Conservation (phyloP, 148 eudicot species). For the Pouteria glomerata region DNA sequence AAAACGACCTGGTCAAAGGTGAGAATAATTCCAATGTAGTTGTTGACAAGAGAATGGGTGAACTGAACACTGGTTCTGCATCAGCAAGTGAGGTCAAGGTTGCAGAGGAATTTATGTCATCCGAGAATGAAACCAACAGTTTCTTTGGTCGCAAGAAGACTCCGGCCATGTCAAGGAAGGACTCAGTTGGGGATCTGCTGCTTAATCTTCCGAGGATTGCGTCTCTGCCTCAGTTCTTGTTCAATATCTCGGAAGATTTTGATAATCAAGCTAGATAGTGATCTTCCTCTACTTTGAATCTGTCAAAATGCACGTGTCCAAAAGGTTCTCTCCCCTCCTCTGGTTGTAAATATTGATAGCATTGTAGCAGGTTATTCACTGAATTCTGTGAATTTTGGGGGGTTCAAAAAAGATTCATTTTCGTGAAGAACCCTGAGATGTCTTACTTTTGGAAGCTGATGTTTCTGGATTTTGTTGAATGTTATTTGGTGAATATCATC, state of each 20-base stretch:
- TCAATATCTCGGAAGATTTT: conserved; percentile 48
- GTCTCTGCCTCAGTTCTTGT: conserved; percentile 75
- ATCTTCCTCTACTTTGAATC: too few relatives aligned
- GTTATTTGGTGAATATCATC: neutral
- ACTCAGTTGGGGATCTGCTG: conserved; percentile 80
- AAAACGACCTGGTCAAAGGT: conserved; percentile 19
- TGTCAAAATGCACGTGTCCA: neutral
- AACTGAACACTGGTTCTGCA: neutral
- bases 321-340: neutral
- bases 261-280: conserved; percentile 25
- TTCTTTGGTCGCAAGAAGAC: conserved; percentile 19
- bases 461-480: neutral
- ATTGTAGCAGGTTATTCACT: neutral
- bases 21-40: conserved; percentile 16
- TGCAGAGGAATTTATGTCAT: neutral
- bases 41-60: conserved; percentile 15
- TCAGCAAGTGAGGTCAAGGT: conserved; percentile 11
- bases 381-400: conserved; percentile 3
- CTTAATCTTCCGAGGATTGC: conserved; percentile 86
- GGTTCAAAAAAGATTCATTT: conserved; percentile 5
- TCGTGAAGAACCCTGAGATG: conserved; percentile 9
- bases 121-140: conserved; percentile 13
- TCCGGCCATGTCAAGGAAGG: conserved; percentile 61
- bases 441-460: neutral
- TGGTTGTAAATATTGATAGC: conserved; percentile 14